Conservation (phyloP, 352 stramenopile genomes). For the Phytophthora aleatoria region DNA sequence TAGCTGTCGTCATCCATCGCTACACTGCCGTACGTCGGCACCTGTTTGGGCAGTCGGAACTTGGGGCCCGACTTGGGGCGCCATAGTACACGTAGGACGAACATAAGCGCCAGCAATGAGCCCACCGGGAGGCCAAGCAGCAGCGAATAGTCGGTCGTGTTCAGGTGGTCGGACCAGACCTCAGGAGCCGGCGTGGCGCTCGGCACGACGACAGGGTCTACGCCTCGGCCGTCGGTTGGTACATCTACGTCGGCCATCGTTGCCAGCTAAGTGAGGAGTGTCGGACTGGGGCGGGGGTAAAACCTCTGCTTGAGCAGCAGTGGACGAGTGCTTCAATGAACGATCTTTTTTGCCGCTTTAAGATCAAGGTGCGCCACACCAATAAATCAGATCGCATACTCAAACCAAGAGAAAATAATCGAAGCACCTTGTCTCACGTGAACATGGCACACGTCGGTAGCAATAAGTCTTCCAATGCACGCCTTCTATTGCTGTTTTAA, state of each 20-base stretch:
- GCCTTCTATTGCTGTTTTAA: constrained; percentile 8
- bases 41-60: constrained; percentile 79
- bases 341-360: constrained; percentile 29
- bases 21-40: constrained; percentile 80
- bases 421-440: constrained; percentile 8
- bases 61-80: constrained; percentile 71
- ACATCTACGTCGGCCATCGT: constrained; percentile 15
- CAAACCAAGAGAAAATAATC: constrained; percentile 24
- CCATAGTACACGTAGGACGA: constrained; percentile 79
- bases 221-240: constrained; percentile 6
- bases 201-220: constrained; percentile 8
- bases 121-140: constrained; percentile 69
- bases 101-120: constrained; percentile 55
- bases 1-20: constrained; percentile 67
- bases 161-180: constrained; percentile 71
- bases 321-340: constrained; percentile 21
- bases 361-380: constrained; percentile 21
- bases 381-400: constrained; percentile 40
- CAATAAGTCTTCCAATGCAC: background rate
- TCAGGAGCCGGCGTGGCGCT: constrained; percentile 13
- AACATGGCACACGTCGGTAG: constrained; percentile 8
- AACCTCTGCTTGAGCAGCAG: constrained; percentile 6
- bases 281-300: background rate
- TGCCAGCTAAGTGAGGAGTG: background rate
- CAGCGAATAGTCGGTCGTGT: constrained; percentile 61